Evolutionary conservation across 352 stramenopile species (phyloP), one percentile per base, ranked within the genome.

Genomic region (Globisporangium polare): DNA sequence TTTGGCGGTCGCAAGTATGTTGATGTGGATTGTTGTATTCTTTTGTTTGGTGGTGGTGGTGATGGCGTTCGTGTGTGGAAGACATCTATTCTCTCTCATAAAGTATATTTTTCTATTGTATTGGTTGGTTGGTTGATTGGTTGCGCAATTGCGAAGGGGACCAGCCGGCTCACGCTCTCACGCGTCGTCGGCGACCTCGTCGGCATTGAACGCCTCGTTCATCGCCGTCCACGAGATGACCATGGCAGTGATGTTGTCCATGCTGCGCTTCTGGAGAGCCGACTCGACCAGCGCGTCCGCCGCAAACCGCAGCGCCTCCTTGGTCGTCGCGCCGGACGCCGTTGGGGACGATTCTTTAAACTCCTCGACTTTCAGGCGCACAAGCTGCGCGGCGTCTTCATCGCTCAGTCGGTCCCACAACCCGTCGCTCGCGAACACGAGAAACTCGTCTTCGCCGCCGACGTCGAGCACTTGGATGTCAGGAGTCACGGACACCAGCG

Each of bases 241-340:
- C 72, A 90, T 88, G 42, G 77, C 79, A 20, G 84, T 92, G 66
- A 94, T 88, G 66, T 94, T 94, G 71, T 94, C 84, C 75, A 88
- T 90, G 60, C 75, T 89, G 61, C 78, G 73, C 63, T 89, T 88
- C 27, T 72, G 54, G 31, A 94, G 62, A 20, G 84, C 84, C 26
- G 74, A 64, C 60, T 94, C 80, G 22, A 94, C 75, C 6, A 94
- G 72, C 43, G 80, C 80, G 27, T 78, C 76, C 1, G 84, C 84
- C 7, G 84, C 77, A 43, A 75, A 80, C 46, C 78, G 71, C 60
- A 89, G 66, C 37, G 77, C 66, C 51, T 88, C 77, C n/a, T 79
- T 83, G 18, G 65, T 73, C 35, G 74, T 66, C 35, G 68, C 45
- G 6, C 69, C 61, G 4, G 45, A 29, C 7, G 35, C 46, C n/a